phyloP scores from a whole-genome alignment of 1,139 yeast species.

The Wickerhamiella pararugosa region DNA sequence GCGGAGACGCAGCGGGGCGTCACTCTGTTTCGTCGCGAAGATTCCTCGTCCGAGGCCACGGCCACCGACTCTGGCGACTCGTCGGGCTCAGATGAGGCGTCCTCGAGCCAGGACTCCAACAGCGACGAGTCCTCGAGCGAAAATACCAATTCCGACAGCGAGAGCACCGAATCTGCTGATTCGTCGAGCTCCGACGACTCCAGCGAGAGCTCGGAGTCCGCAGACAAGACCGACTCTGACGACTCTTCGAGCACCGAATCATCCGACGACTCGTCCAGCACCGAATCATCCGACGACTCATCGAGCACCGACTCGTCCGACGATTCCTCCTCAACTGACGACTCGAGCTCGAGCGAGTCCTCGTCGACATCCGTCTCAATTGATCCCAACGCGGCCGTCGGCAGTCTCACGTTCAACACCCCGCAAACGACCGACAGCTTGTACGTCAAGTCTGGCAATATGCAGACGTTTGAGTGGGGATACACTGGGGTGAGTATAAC shows the following conservation, averaged over 20 bases:
- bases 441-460: slow-evolving; percentile 27
- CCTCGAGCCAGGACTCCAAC: too few relatives aligned
- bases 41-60: too few relatives aligned
- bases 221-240: background rate
- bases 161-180: background rate
- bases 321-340: slow-evolving; percentile 6
- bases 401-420: slow-evolving; percentile 23
- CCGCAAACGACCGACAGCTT: slow-evolving; percentile 25
- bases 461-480: slow-evolving; percentile 30
- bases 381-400: slow-evolving; percentile 25
- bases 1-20: too few relatives aligned
- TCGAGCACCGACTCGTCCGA: slow-evolving; percentile 2
- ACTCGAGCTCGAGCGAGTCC: slow-evolving; percentile 12
- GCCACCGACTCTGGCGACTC: too few relatives aligned
- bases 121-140: too few relatives aligned
- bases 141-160: background rate
- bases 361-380: slow-evolving; percentile 10
- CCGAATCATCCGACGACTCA: background rate
- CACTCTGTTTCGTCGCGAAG: too few relatives aligned
- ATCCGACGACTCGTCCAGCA: background rate
- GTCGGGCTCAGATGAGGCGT: too few relatives aligned
- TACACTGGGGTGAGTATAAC: slow-evolving; percentile 25
- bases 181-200: background rate
- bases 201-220: background rate
- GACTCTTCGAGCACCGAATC: slow-evolving; percentile 3